A percentile compares a stretch with the other conserved stretches of the same genome.
Conservation (phyloP, 345 rosid genomes). For the Populus alba region DNA sequence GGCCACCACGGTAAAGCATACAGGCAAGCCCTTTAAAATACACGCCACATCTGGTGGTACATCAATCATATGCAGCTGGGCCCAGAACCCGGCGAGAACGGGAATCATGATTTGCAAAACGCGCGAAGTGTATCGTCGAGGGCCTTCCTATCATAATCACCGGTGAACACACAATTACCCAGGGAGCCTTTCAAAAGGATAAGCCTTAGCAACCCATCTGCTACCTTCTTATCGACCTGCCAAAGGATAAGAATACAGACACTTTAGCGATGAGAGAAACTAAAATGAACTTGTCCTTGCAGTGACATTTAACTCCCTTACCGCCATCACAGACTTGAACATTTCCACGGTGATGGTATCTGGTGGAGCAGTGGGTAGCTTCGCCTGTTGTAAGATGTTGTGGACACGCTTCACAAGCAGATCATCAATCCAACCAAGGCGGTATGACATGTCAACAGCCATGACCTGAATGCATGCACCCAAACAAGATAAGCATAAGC, state of each 20-base stretch:
- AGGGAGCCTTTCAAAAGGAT: conserved; percentile 91
- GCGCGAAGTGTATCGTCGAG: conserved; percentile 80
- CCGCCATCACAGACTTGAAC: conserved; percentile 98
- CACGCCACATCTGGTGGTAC: conserved; percentile 1
- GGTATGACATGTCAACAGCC: conserved; percentile 99
- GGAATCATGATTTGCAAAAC: conserved; percentile 55
- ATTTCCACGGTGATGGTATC: conserved; percentile 80
- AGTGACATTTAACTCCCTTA: conserved; percentile 31
- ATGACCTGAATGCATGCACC: conserved; percentile 54
- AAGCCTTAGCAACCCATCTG: conserved; percentile 89
- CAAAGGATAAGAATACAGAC: conserved; percentile 1
- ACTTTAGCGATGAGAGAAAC: background rate
- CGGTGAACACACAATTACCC: conserved; percentile 88
- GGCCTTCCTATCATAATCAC: conserved; percentile 80
- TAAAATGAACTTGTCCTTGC: background rate
- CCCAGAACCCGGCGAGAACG: background rate
- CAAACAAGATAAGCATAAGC: conserved; percentile 10
- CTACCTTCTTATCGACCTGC: conserved; percentile 99
- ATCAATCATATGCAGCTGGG: background rate
- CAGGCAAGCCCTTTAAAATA: background rate
- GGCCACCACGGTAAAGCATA: background rate
- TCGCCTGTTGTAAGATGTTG: conserved; percentile 62
- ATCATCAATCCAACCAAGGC: conserved; percentile 96
- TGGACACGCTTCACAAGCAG: conserved; percentile 67
- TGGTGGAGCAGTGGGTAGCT: conserved; percentile 74